Conservation (phyloP, 164 flowering plant genomes). For the Nymphaea colorata region DNA sequence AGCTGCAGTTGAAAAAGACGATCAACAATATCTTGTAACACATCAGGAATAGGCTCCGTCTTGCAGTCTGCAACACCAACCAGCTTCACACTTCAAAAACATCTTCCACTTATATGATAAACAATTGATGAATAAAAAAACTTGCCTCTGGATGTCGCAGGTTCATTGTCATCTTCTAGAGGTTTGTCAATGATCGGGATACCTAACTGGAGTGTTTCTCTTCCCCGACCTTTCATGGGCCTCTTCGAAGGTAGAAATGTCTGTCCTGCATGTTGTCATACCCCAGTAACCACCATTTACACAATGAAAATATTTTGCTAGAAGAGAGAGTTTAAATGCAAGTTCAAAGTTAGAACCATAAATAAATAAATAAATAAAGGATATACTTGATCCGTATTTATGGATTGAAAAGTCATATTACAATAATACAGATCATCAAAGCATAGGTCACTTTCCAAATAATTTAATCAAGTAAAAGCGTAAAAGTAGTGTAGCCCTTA, state of each 20-base stretch:
- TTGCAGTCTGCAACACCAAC: conserved; percentile 37
- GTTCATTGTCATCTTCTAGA: conserved; percentile 43
- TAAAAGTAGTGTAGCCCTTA: too few species aligned
- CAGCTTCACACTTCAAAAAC: conserved; percentile 1
- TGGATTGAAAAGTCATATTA: too few species aligned
- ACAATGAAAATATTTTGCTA: too few species aligned
- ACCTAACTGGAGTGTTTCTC: conserved; percentile 86
- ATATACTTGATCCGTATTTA: too few species aligned
- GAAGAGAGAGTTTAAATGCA: too few species aligned
- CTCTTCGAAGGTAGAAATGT: conserved; percentile 53
- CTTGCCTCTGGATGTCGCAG: conserved; percentile 54
- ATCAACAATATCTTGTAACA: conserved; percentile 57
- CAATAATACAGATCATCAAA: too few species aligned
- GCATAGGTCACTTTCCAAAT: too few species aligned
- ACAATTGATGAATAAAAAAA: background rate
- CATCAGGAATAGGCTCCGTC: conserved; percentile 53
- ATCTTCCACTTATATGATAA: background rate
- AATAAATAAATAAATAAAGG: too few species aligned
- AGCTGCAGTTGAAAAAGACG: conserved; percentile 37
- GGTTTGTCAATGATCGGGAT: conserved; percentile 56
- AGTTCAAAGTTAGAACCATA: too few species aligned
- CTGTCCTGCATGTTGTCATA: conserved; percentile 43
- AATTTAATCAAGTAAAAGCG: too few species aligned
- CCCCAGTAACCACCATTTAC: background rate
- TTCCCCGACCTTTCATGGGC: conserved; percentile 79